Percentiles rank a stretch among this genome's conserved stretches.
Evolutionary conservation across 106 monocot species (phyloP).

Genomic region (Dendrobium catenatum): DNA sequence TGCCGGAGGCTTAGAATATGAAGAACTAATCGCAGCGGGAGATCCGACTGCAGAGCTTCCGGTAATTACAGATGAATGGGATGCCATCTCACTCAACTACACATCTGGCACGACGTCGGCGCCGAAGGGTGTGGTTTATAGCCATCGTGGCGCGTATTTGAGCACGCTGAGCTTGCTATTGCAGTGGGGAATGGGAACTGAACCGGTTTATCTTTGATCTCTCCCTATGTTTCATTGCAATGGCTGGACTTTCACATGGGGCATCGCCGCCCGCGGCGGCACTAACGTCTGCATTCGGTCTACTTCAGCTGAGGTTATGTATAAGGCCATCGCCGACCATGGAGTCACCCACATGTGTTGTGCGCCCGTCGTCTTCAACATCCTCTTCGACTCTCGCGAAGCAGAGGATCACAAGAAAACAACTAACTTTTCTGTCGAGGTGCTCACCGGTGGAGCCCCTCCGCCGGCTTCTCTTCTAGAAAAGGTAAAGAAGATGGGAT

Average conservation of each 20-base stretch:
- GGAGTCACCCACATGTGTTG: conserved; percentile 86
- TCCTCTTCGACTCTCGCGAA: conserved; percentile 31
- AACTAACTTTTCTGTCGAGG: conserved; percentile 24
- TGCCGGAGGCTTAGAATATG: conserved; percentile 50
- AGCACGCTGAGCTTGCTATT: conserved; percentile 61
- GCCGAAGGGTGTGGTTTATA: conserved; percentile 83
- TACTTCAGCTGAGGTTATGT: conserved; percentile 42
- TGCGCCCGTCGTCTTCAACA: conserved; percentile 62
- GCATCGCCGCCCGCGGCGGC: conserved; percentile 72
- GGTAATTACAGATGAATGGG: conserved; percentile 54
- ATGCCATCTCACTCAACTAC: conserved; percentile 74
- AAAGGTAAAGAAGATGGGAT: conserved; percentile 42
- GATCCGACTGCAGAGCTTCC: conserved; percentile 22
- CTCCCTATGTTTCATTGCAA: conserved; percentile 98
- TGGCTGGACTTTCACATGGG: conserved; percentile 94
- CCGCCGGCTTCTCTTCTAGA: conserved; percentile 60
- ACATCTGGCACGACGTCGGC: conserved; percentile 82
- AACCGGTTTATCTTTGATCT: conserved; percentile 84
- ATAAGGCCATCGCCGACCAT: conserved; percentile 53
- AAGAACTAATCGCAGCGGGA: conserved; percentile 40
- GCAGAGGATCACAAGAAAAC: background rate
- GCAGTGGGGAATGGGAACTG: conserved; percentile 59
- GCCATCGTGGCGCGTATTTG: conserved; percentile 85
- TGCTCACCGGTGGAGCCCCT: conserved; percentile 75
- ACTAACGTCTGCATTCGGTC: conserved; percentile 67